Base-by-base conservation (phyloP, 352 stramenopile genomes). In the Phytophthora sansomeana region DNA sequence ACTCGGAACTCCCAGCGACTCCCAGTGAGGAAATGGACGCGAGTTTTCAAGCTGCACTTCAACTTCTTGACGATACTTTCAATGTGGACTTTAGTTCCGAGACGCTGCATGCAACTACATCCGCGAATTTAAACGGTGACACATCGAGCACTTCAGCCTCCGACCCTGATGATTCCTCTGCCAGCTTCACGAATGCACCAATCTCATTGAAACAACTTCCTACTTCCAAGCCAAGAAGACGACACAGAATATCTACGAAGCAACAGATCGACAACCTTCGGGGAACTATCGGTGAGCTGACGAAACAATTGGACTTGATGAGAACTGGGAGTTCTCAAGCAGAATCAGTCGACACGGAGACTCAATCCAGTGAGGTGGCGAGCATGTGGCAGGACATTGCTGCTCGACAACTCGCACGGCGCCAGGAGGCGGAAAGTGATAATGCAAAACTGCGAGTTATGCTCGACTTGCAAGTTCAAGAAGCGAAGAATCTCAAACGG, bases 301-400 rank as follows among this genome's bases (percentile, higher is more conserved):
- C 43, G 0, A 19, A 21, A 6, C 10, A 62, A 21, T 38, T 68
- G 5, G 41, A 68, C n/a, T 46, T 43, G 3, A 21, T 68, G 3
- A 13, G 48, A 19, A 38, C 59, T n/a, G 28, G 21, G 1, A 19
- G 42, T 32, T 1, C 38, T 17, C 21, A 35, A 53, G 19, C 36
- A 28, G 51, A 32, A 6, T 2, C 9, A 56, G 32, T 14, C 4
- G 33, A 16, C 32, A 44, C 4, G 1, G 8, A n/a, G 4, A 38
- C 11, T 7, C 6, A 2, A 10, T 35, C 13, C 21, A 48, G 9
- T 39, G 21, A 10, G 24, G 17, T 32, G 13, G 19, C 48, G 5
- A 2, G 28, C 14, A 53, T 77, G 7, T 77, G 69, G 69, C 48
- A 77, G 21, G 32, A 65, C 5, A 33, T 74, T 4, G 64, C 69